Evolutionary conservation across 208 protist species (phyloP).

Genomic region (Wallacemonas sp.): DNA sequence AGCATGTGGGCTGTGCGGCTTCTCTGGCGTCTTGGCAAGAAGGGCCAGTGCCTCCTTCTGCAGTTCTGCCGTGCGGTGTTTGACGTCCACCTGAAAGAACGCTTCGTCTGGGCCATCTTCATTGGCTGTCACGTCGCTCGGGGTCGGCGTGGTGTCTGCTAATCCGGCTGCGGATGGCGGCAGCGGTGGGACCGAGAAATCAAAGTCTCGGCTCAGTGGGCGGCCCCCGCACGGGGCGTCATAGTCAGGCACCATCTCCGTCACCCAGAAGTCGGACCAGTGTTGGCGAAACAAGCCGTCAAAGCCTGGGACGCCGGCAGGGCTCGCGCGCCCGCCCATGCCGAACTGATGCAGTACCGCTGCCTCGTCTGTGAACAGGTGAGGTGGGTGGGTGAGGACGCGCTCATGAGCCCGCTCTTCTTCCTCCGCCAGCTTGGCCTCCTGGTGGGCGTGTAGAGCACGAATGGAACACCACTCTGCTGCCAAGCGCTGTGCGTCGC

Average conservation of each 20-base stretch:
- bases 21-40: not conserved
- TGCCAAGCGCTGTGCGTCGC: slow-evolving; percentile 26
- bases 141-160: not conserved
- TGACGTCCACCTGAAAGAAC: slow-evolving; percentile 70
- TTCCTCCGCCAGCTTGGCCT: slow-evolving; percentile 4
- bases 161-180: slow-evolving; percentile 1
- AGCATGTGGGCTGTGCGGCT: too few species aligned
- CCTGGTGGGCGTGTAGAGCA: not conserved
- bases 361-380: slow-evolving; percentile 50
- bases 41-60: slow-evolving; percentile 5
- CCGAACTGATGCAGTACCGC: slow-evolving; percentile 66
- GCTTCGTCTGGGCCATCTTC: slow-evolving; percentile 17
- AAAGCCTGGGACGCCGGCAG: slow-evolving; percentile 35
- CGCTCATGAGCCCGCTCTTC: slow-evolving; percentile 7
- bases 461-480: not conserved
- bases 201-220: slow-evolving; percentile 32
- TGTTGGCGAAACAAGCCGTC: slow-evolving; percentile 58
- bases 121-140: not conserved
- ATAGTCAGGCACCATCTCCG: slow-evolving; percentile 30
- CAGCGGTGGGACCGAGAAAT: slow-evolving; percentile 54
- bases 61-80: slow-evolving; percentile 7
- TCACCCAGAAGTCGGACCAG: slow-evolving; percentile 42
- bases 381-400: slow-evolving; percentile 29
- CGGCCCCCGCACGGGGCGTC: slow-evolving; percentile 15
- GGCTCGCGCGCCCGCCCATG: slow-evolving; percentile 61